Percentiles rank a stretch among this genome's conserved stretches.
Conservation (phyloP, 2,329 filamentous ascomycete genomes). For the Aureobasidium sp. region DNA sequence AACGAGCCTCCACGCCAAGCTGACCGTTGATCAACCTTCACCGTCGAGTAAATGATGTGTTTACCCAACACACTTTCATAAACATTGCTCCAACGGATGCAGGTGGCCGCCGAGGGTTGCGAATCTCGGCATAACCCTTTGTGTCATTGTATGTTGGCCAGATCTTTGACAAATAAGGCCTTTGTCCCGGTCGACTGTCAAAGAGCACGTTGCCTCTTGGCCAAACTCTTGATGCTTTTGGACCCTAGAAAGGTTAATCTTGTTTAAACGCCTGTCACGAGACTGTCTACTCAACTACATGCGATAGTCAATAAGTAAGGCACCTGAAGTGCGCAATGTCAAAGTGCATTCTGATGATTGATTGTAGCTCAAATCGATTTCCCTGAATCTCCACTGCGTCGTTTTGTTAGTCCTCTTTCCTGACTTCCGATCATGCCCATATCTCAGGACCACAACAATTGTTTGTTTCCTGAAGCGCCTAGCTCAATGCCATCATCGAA, state of each 20-base stretch:
- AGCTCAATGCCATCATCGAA: not conserved
- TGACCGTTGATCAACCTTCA: not conserved
- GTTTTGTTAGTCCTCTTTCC: not conserved
- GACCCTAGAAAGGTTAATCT: not conserved
- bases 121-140: not conserved
- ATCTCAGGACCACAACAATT: not conserved
- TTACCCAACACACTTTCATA: not conserved
- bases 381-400: not conserved
- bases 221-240: slow-evolving; percentile 6
- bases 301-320: not conserved
- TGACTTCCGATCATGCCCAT: not conserved
- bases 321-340: not conserved
- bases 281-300: not conserved
- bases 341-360: not conserved
- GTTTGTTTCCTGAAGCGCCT: not conserved
- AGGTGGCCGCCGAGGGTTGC: not conserved
- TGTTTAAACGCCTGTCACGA: not conserved
- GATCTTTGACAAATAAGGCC: not conserved
- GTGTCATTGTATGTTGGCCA: not conserved
- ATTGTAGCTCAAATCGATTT: not conserved
- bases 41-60: not conserved
- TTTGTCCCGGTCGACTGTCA: not conserved
- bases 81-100: not conserved
- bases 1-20: slow-evolving; percentile 10
- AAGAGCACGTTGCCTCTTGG: slow-evolving; percentile 1